Evolutionary conservation across 164 flowering plant genomes (phyloP).

Genomic region (Magnolia kwangsiensis): DNA sequence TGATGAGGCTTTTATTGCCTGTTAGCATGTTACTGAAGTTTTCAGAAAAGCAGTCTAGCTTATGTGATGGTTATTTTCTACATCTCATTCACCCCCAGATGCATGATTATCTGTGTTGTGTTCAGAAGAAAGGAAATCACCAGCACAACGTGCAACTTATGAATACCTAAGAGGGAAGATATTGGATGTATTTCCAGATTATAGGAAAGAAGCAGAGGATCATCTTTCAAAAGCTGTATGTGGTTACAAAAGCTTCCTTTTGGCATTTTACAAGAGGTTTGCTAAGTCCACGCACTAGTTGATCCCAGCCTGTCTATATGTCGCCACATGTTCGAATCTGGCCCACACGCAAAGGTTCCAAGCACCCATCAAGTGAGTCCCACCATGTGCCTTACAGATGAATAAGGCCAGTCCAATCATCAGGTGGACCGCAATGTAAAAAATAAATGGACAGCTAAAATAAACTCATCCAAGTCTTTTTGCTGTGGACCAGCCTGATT

Average conservation of each 20-base stretch:
- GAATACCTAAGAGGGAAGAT: slow-evolving; percentile 86
- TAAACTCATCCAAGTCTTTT: not conserved
- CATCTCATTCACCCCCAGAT: not conserved
- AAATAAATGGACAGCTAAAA: not conserved
- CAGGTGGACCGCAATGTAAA: no score
- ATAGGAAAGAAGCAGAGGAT: slow-evolving; percentile 85
- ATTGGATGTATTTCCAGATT: slow-evolving; percentile 70
- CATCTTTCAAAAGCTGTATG: slow-evolving; percentile 95
- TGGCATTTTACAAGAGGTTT: not conserved
- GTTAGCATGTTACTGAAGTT: not conserved
- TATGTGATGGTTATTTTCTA: not conserved
- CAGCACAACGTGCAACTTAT: slow-evolving; percentile 58
- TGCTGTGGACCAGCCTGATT: not conserved
- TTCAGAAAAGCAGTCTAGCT: no score
- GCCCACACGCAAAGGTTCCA: not conserved
- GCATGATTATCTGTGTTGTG: slow-evolving; percentile 1
- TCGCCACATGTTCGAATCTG: not conserved
- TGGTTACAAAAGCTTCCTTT: slow-evolving; percentile 10
- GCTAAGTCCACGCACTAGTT: not conserved
- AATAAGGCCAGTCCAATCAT: no score
- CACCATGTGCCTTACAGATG: no score
- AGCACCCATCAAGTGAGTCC: not conserved
- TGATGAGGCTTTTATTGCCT: not conserved
- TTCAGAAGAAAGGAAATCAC: slow-evolving; percentile 59
- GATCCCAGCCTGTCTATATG: not conserved